Base-by-base conservation (phyloP, 495 filamentous ascomycete genomes). In the Penicillium samsonianum region DNA sequence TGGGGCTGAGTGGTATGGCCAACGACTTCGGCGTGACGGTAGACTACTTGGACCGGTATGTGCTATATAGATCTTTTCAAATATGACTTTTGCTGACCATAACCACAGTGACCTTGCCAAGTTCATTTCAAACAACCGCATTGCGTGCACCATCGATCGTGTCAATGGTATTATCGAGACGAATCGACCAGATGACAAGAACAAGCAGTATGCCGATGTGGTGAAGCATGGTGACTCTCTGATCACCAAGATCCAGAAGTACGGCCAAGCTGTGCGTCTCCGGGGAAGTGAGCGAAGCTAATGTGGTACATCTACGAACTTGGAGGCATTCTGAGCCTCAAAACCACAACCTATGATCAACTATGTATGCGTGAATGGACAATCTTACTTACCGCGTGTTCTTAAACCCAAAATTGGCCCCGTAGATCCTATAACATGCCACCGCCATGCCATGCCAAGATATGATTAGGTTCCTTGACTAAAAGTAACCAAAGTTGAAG, bases 171-270 rank as follows among this genome's bases (percentile, higher is more conserved):
- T 98, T 67, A 97, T 98, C 66, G 95, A 98, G 80, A 98, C 93
- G 25, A 96, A 96, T 75, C 82, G 95, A 49, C 92, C 94, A 4
- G 95, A 97, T 67, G 91, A 96, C 73, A 98, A 98, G 84, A 96
- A 97, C 80, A 96, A 95, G 80, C 94, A 98, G 74, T 98, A 98
- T 71, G 85, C 92, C 48, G 94, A 97, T 66, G 90, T 97, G 33
- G 91, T 98, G 48, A 94, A 92, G 80, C 93, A 97, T 67, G 94
- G 94, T 26, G 94, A 98, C 75, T 87, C 93, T 65, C 77, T 98
- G 47, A 96, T 98, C 72, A 98, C 95, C 58, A 98, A 98, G 81
- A 80, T 98, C 50, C 94, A 98, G 78, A 98, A 98, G 78, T 98
- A 97, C 68, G 94, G 94, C 20, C 94, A 98, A 78, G 88, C 93